Conservation (phyloP, 768 basidiomycete genomes). For the Termitomyces eurrhizus region DNA sequence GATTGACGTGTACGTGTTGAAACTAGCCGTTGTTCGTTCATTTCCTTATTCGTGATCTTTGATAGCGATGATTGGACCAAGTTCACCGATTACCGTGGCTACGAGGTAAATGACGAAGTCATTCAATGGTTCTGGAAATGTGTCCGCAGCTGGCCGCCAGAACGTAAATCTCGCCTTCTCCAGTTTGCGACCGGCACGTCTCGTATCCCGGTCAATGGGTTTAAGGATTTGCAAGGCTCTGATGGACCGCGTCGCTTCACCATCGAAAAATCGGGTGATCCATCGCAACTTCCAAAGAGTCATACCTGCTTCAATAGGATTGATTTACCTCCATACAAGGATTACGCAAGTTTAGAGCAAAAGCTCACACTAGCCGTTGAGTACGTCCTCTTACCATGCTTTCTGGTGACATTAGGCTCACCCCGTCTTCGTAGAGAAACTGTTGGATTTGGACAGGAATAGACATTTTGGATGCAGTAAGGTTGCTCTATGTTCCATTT, state of each 20-base stretch:
- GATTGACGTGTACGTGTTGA: conserved; percentile 86
- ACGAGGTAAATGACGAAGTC: conserved; percentile 91
- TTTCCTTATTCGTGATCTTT: neutral
- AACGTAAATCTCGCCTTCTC: conserved; percentile 92
- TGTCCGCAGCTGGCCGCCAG: conserved; percentile 95
- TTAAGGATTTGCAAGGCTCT: conserved; percentile 97
- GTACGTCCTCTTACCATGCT: conserved; percentile 44
- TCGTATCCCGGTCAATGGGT: conserved; percentile 96
- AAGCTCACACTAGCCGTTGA: conserved; percentile 94
- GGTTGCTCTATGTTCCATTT: conserved; percentile 6
- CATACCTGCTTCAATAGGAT: conserved; percentile 96
- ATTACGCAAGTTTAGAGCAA: conserved; percentile 90
- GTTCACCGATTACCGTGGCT: conserved; percentile 98
- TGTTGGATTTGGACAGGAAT: conserved; percentile 93
- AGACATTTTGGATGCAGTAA: conserved; percentile 22
- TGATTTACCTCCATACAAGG: conserved; percentile 97
- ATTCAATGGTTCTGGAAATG: conserved; percentile 99
- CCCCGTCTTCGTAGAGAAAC: conserved; percentile 59
- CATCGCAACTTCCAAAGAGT: conserved; percentile 94
- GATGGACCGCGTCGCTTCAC: conserved; percentile 97
- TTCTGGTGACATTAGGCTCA: conserved; percentile 13
- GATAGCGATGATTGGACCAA: conserved; percentile 95
- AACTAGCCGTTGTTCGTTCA: neutral
- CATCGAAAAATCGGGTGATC: conserved; percentile 98
- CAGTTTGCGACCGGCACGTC: conserved; percentile 98